Conservation (phyloP, 2,329 filamentous ascomycete species). For the Verticillium longisporum region DNA sequence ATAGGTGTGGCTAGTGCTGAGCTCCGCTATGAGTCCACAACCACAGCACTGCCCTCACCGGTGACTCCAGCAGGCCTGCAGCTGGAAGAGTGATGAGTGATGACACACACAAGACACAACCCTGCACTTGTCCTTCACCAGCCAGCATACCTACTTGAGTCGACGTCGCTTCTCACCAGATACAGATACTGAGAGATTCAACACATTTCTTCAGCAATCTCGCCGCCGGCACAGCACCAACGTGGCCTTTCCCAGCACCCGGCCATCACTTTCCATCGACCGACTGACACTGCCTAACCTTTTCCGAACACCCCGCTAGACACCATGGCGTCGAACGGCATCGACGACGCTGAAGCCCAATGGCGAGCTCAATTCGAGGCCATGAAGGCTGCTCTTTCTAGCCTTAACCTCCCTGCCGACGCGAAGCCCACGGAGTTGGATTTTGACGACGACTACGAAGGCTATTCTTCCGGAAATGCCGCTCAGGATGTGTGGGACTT, state of each 20-base stretch:
- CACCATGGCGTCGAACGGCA: conserved; percentile 25
- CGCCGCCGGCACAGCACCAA: background rate
- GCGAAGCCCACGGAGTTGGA: conserved; percentile 37
- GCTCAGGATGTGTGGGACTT: conserved; percentile 90
- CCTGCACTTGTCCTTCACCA: background rate
- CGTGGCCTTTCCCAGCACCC: no score
- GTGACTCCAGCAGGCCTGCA: background rate
- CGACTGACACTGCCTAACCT: background rate
- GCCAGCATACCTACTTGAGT: background rate
- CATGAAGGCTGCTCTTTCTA: conserved; percentile 80
- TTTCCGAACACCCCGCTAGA: background rate
- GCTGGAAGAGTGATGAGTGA: background rate
- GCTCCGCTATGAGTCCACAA: background rate
- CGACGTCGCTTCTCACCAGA: background rate
- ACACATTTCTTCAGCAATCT: background rate
- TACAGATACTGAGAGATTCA: background rate
- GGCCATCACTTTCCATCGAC: background rate
- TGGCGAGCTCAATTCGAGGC: conserved; percentile 81
- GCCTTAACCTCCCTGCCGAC: conserved; percentile 47
- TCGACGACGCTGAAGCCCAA: conserved; percentile 43
- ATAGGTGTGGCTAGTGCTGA: background rate
- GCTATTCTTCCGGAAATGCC: conserved; percentile 50
- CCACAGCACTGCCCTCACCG: background rate
- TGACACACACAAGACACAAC: background rate
- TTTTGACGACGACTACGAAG: conserved; percentile 57